Base-by-base conservation (phyloP, 495 filamentous ascomycete species). In the Lentithecium fluviatile region DNA sequence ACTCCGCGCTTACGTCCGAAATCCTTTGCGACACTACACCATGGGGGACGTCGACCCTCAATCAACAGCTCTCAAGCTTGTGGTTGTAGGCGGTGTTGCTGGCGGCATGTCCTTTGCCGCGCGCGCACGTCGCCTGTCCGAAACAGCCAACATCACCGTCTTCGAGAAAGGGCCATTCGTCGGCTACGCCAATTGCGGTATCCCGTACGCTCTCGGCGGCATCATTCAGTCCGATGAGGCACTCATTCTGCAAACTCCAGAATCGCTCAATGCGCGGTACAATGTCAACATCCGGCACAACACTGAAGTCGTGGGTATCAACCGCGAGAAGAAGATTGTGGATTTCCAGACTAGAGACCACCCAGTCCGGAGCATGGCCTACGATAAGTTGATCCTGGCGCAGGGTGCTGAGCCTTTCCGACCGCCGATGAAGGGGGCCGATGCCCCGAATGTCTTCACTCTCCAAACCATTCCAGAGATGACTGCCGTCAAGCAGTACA, bases 151-250 rank as follows among this genome's bases (percentile, higher is more conserved):
- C 21, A 74, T 74, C 56, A 73, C 69, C 40, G 72, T 74, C 51
- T 69, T 74, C 45, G 70, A 74, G 56, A 67, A 60, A 42, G 72
- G 72, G 0, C 69, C 69, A 19, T 74, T 64, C 58, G 58, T 69
- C 40, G 54, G 62, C 54, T 74, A 67, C 62, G 70, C 72, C 48
- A 74, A 74, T 55, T 74, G 70, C 56, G 72, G 72, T 2, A 69
- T 74, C 34, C 72, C 72, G 17, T 73, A 74, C 50, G 72, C 70
- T 4, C 66, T 74, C 15, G 60, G 63, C 34, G 60, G 58, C 45
- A 60, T 71, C 42, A 73, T 74, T 45, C 21, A 56, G 32, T 24
- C 59, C 17, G 64, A 69, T 7, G 47, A 43, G 13, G 36, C 46
- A 5, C 70, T 73, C 3, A 48, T 69, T 23, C 49, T 74, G 11